Base-by-base conservation (phyloP, 2,329 filamentous ascomycete genomes). In the Fonsecaea multimorphosa region DNA sequence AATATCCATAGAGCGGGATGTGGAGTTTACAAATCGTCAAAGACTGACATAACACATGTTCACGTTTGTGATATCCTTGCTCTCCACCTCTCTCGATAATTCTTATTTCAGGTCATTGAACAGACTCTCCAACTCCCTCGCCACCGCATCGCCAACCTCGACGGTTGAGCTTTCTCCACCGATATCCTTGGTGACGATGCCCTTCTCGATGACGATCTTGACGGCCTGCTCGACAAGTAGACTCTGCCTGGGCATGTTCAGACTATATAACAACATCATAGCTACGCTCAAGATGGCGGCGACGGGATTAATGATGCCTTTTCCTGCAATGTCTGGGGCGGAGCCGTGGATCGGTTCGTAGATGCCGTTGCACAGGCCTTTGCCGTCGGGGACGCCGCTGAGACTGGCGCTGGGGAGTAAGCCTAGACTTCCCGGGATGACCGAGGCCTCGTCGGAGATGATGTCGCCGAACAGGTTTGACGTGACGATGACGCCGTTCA, bases 341-440 rank as follows among this genome's bases (percentile, higher is more conserved):
- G 91, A 95, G 40, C 92, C 93, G 78, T 99, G 94, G 73, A 99
- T 98, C 29, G 94, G 94, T 85, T 98, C 94, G 78, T 97, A 99
- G 75, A 98, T 97, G 73, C 93, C 94, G 77, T 96, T 97, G 76
- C 93, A 74, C 61, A 64, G 64, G 27, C 66, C 70, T 49, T 71
- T 73, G 16, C 91, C 91, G 77, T 96, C 92, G 0, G 94, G 94
- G 66, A 96, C 88, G 46, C 91, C 92, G 71, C 89, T 91, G 76
- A 98, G 82, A 79, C 90, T 95, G 12, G 94, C 94, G 77, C 90
- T 94, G 29, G 94, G 94, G 72, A 97, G 82, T 70, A 98, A 83
- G 32, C 95, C 94, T 72, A 98, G 87, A 73, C 89, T 93, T 16
- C 94, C 94, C 2, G 94, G 92, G 73, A 98, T 98, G 58, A 96